phyloP scores from a whole-genome alignment of 2,329 filamentous ascomycete genomes.

The Cercospora zeina region DNA sequence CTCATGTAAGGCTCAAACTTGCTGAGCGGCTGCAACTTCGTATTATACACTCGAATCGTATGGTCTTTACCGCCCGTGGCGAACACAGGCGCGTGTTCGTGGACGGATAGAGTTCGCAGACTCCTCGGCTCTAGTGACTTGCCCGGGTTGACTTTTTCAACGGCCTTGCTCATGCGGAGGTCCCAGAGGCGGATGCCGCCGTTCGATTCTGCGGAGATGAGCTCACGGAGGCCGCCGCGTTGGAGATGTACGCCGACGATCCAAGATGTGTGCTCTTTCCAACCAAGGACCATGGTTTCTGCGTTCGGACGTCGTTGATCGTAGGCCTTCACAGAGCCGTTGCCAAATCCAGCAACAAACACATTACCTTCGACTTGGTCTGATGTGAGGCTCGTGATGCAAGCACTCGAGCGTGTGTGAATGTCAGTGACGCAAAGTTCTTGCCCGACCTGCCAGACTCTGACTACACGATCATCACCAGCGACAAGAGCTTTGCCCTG shows the following conservation, averaged over 20 bases:
- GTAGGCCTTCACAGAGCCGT: constrained; percentile 90
- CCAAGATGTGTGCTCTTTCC: constrained; percentile 96
- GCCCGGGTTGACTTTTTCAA: constrained; percentile 43
- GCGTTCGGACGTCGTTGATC: constrained; percentile 84
- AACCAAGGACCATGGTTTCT: constrained; percentile 91
- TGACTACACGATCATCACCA: constrained; percentile 90
- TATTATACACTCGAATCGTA: constrained; percentile 88
- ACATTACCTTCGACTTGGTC: constrained; percentile 97
- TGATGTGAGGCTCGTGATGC: constrained; percentile 91
- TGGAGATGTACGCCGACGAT: constrained; percentile 96
- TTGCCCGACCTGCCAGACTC: constrained; percentile 91
- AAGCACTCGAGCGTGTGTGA: constrained; percentile 88
- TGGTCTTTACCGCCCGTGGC: constrained; percentile 88
- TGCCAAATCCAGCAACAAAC: constrained; percentile 94
- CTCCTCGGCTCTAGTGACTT: constrained; percentile 47
- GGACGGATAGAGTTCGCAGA: constrained; percentile 76
- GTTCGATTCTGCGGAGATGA: constrained; percentile 85
- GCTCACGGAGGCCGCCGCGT: constrained; percentile 85
- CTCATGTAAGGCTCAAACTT: constrained; percentile 86
- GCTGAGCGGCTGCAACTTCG: constrained; percentile 66
- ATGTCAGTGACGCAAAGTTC: constrained; percentile 94
- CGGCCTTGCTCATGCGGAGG: constrained; percentile 64
- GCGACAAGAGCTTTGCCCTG: constrained; percentile 92
- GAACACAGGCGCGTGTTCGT: constrained; percentile 96
- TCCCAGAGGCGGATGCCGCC: constrained; percentile 97